Evolutionary conservation across 768 basidiomycete genomes (phyloP), one percentile per base, ranked within the genome.

Genomic region (Nidularia sp.): DNA sequence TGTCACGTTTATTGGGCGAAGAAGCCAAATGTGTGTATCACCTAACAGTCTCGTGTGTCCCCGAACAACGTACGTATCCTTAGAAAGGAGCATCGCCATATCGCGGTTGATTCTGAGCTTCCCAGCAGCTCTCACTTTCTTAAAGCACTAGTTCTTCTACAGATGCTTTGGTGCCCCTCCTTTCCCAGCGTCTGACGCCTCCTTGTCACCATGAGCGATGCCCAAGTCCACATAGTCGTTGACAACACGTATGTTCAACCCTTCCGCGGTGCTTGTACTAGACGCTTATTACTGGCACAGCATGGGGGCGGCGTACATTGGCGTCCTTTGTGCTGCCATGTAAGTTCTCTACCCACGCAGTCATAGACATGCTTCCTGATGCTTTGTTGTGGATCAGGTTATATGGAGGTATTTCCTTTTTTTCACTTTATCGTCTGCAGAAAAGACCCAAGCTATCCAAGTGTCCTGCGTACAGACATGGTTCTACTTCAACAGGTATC

Each of bases 381-480:
- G 31, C 42, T 4, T 34, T 29, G 18, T 35, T 31, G 8, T 34
- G 13, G 25, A n/a, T 22, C 53, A 80, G 78, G 51, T 60, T 82
- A 49, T 82, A 80, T 52, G 80, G 80, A 67, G 79, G 80, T 79
- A 69, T n/a, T 60, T 55, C 18, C 13, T 43, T 22, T 32, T 42
- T 52, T 34, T 15, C 12, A 22, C 34, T 44, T 34, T 47, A 4
- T 12, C n/a, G 6, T 25, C 5, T 31, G n/a, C 45, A 51, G 5
- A 48, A 39, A n/a, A 51, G 48, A 45, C 46, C 48, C 52, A 18
- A 53, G 13, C 6, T 36, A 32, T 32, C 33, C 18, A 50, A 83
- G 81, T 83, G 6, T 79, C 81, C 2, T 80, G 77, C 55, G 73
- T 79, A 32, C 80, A 83, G 60, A 75, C 80, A 0, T 78, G 75